phyloP scores from a whole-genome alignment of 352 stramenopile species.

The Blastocystis sp. region DNA sequence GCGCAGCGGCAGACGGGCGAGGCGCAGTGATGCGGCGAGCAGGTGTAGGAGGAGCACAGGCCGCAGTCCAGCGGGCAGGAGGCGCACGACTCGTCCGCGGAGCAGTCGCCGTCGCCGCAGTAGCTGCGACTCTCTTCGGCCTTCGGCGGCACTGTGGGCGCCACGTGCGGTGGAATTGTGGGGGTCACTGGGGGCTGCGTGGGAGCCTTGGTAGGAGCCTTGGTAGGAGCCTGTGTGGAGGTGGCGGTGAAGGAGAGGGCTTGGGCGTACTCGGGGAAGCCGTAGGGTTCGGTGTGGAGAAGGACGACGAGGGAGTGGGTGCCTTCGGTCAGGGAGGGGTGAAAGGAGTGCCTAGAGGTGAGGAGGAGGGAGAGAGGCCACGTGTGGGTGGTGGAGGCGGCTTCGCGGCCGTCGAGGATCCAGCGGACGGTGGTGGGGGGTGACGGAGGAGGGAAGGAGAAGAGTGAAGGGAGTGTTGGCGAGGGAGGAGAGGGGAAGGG shows the following conservation, averaged over 20 bases:
- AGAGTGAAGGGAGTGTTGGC: background rate
- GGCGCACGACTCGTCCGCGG: background rate
- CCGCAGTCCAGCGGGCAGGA: conserved; percentile 41
- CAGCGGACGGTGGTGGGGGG: background rate
- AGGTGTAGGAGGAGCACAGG: conserved; percentile 21
- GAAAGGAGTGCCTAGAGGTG: background rate
- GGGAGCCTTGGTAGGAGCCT: background rate
- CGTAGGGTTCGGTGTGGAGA: background rate
- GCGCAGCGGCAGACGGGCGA: conserved; percentile 26
- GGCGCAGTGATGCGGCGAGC: conserved; percentile 16
- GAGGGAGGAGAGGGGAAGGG: background rate
- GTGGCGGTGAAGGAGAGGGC: background rate
- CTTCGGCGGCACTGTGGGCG: conserved; percentile 17
- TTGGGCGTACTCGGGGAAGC: background rate
- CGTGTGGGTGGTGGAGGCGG: background rate
- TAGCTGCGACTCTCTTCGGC: background rate
- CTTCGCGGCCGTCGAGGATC: background rate
- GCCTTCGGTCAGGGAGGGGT: background rate
- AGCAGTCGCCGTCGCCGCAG: conserved; percentile 39
- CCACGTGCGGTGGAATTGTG: conserved; percentile 29
- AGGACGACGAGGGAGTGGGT: background rate
- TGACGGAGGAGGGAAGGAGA: conserved; percentile 8
- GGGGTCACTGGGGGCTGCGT: background rate
- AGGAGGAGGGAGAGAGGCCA: background rate
- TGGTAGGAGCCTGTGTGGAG: background rate